Conservation (phyloP, 192 early-diverging fungal species). For the Coemansia sp. region DNA sequence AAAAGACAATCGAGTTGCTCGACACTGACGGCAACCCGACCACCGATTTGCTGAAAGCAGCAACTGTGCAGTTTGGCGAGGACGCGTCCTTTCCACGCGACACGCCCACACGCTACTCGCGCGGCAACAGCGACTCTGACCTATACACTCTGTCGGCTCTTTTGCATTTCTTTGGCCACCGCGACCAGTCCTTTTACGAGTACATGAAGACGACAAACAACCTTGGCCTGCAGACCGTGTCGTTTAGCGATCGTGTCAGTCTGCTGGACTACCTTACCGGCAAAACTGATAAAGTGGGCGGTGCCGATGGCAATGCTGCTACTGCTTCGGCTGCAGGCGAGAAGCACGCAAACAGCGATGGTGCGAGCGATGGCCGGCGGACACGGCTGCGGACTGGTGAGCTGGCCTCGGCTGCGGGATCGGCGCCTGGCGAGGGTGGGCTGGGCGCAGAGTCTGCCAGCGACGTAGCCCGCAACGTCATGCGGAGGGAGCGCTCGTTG, state of each 20-base stretch:
- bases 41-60: constrained; percentile 47
- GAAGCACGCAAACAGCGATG: neutral
- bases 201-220: constrained; percentile 67
- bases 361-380: constrained; percentile 10
- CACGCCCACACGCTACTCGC: constrained; percentile 57
- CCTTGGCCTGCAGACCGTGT: constrained; percentile 63
- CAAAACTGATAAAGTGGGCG: constrained; percentile 34
- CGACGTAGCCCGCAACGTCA: constrained; percentile 27
- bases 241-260: constrained; percentile 69
- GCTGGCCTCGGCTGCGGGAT: neutral
- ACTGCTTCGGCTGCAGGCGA: neutral
- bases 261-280: constrained; percentile 74
- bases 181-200: constrained; percentile 62
- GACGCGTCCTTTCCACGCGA: constrained; percentile 60
- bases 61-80: constrained; percentile 57
- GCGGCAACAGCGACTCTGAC: constrained; percentile 57
- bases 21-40: constrained; percentile 41
- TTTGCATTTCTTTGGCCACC: constrained; percentile 66
- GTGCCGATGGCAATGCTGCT: neutral
- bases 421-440: neutral
- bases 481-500: constrained; percentile 33
- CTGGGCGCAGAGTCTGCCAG: constrained; percentile 3
- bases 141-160: constrained; percentile 71
- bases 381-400: constrained; percentile 5
- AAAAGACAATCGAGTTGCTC: constrained; percentile 55